Evolutionary conservation across 1,284 basidiomycete species (phyloP), one percentile per base, ranked within the genome.

Genomic region (Ustilago loliicola): DNA sequence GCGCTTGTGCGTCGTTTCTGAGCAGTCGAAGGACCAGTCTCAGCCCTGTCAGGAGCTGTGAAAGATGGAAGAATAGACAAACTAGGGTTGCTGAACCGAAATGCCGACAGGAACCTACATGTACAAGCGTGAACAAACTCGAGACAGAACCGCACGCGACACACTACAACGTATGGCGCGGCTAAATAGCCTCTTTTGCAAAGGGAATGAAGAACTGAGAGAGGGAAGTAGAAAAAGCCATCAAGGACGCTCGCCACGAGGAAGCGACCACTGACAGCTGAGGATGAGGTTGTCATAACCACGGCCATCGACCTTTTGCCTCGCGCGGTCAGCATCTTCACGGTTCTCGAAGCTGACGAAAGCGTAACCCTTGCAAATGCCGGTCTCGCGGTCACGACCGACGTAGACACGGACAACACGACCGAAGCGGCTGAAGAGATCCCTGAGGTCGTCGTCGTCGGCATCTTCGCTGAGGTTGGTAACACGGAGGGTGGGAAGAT

Each of bases 401-500:
- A 99, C 93, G 87, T 95, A 98, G 60, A 98, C 95, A 21, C 93
- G 90, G 1, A 95, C 94, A 83, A 96, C 94, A 25, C 88, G 82
- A 17, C 87, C 88, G 72, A 88, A 89, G 30, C 87, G 82, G 55
- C 80, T 80, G 87, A 99, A 99, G 25, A 99, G 90, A 30, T 95
- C 94, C 69, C 96, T 92, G 58, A 99, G 89, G 87, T 99, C 97
- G 86, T 92, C 93, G 87, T 99, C 97, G 82, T 94, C 92, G 1
- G 95, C 95, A 83, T 99, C 97, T 87, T 95, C 93, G 34, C 94
- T 95, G 72, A 99, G 92, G 85, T 98, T 99, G 48, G 97, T 98
- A 80, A 99, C 94, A 58, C 97, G 94, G 27, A 99, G 90, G 0
- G 97, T 99, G 3, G 97, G 96, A 29, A 96, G 90, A 85, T 99